Evolutionary conservation across 495 filamentous ascomycete genomes (phyloP), one percentile per base, ranked within the genome.

Genomic region (Jackrogersella minutella): DNA sequence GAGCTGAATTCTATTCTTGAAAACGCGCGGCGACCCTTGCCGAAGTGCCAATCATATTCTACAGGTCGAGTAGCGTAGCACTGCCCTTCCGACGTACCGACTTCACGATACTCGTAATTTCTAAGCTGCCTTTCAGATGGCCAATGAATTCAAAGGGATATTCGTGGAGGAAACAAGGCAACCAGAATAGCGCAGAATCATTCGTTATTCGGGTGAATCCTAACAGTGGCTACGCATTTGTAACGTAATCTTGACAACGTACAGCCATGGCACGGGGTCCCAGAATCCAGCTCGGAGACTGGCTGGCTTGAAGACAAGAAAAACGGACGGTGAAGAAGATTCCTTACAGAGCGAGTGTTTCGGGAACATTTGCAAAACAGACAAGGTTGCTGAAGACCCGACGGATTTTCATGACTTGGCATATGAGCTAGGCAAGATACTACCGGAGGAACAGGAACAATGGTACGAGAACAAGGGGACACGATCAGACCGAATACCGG

Each of bases 261-360:
- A 36, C 53, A 58, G 31, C 52, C 37, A 47, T 49, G 54, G 65
- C 58, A 63, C 58, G 57, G 54, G 44, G 51, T 46, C 21, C 3
- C 13, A 9, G 41, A 13, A 19, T 21, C 1, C 10, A 37, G 6
- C 33, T 26, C 26, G 39, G 36, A 17, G 14, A 14, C 36, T 54
- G 26, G 47, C 31, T 53, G 47, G 28, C 31, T 40, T 34, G 2
- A 52, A 37, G 11, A 50, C 16, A 52, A 10, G n/a, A 54, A 34
- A n/a, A 11, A 54, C n/a, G 16, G n/a, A 34, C 24, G 19, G 26
- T 11, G 8, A 37, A 34, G 41, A 53, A 26, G 51, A n/a, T n/a
- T n/a, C n/a, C 8, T 8, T 46, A 36, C 31, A 39, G 40, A 34
- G 26, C 39, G n/a, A 57, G 2, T 3, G 36, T n/a, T 22, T 34